phyloP scores from a whole-genome alignment of 2,329 filamentous ascomycete species.

The Alternaria sp. region DNA sequence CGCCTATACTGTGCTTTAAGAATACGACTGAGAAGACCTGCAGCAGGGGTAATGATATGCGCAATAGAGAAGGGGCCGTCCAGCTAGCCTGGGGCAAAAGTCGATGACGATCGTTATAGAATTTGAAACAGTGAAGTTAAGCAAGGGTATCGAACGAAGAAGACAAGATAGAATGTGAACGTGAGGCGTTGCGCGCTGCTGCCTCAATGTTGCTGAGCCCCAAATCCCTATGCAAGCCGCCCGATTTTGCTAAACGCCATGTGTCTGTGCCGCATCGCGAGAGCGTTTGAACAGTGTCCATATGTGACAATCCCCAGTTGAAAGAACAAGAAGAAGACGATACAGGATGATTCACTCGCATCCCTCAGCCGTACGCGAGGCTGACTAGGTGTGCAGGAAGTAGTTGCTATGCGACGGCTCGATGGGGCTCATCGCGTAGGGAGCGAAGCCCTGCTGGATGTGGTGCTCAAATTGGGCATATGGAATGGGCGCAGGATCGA shows the following conservation, averaged over 20 bases:
- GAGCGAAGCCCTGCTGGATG: conserved; percentile 42
- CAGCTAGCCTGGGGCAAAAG: neutral
- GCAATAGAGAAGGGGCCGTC: conserved; percentile 2
- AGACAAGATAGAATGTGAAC: conserved; percentile 4
- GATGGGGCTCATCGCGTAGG: conserved; percentile 50
- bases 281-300: neutral
- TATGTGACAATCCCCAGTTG: conserved; percentile 5
- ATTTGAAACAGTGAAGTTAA: conserved; percentile 11
- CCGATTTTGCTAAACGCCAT: conserved; percentile 11
- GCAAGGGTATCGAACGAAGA: conserved; percentile 21
- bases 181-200: conserved; percentile 3
- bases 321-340: neutral
- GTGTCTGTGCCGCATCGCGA: conserved; percentile 11
- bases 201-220: conserved; percentile 5
- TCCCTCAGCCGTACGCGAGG: neutral
- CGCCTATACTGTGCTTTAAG: neutral
- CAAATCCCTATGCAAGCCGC: conserved; percentile 11
- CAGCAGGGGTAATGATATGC: conserved; percentile 3
- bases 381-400: conserved; percentile 39
- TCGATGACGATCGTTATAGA: neutral
- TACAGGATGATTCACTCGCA: neutral
- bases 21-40: neutral
- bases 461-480: conserved; percentile 48
- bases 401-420: conserved; percentile 39
- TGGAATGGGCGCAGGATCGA: conserved; percentile 47